A percentile compares a stretch with the other conserved stretches of the same genome.
phyloP scores from a whole-genome alignment of 148 eudicot genomes.

The Chenopodium berlandieri region DNA sequence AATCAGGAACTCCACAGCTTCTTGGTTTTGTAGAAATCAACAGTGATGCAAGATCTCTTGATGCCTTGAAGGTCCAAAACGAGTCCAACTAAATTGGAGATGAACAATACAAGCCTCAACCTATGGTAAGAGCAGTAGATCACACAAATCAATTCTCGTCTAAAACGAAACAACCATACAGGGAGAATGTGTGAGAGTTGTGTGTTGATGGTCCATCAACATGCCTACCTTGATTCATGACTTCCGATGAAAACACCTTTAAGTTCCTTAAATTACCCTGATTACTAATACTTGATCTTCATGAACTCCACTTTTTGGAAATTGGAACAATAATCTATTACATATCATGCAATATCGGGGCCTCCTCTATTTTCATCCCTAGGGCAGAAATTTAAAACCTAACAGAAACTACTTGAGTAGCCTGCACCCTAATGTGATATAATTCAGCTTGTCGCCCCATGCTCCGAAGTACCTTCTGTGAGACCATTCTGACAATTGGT shows the following conservation, averaged over 20 bases:
- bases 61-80: conserved; percentile 41
- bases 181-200: conserved; percentile 28
- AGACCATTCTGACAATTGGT: background rate
- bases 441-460: conserved; percentile 4
- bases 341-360: background rate
- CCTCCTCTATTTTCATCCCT: background rate
- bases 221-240: conserved; percentile 52
- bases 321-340: conserved; percentile 4
- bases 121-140: conserved; percentile 56
- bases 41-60: conserved; percentile 42
- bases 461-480: background rate
- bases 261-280: conserved; percentile 33
- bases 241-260: conserved; percentile 33
- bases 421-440: background rate
- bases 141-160: conserved; percentile 48
- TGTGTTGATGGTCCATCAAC: conserved; percentile 37
- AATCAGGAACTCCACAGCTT: conserved; percentile 52
- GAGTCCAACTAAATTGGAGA: conserved; percentile 49
- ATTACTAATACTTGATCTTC: conserved; percentile 30
- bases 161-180: conserved; percentile 29
- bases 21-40: conserved; percentile 46
- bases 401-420: background rate
- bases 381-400: background rate
- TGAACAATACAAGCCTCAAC: conserved; percentile 43
- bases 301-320: conserved; percentile 18